Percentiles rank a stretch among this genome's conserved stretches.
Evolutionary conservation across 2,329 filamentous ascomycete genomes (phyloP).

Genomic region (Chrysoporthe puriensis): DNA sequence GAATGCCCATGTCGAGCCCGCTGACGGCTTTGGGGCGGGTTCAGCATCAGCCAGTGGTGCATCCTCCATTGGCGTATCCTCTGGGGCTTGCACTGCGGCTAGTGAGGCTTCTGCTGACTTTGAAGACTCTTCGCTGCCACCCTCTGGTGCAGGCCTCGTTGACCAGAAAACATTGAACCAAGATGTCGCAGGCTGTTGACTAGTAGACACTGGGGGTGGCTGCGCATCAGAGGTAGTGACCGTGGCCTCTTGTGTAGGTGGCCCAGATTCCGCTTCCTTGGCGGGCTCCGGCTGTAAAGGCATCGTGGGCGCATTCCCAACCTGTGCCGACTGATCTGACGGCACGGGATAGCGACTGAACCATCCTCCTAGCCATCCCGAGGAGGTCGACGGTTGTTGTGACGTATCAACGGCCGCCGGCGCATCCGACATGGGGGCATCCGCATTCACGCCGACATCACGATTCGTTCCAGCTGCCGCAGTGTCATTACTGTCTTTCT

Average conservation of each 20-base stretch:
- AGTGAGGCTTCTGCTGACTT: slow-evolving; percentile 25
- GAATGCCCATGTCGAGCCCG: slow-evolving; percentile 77
- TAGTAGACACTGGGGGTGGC: slow-evolving; percentile 27
- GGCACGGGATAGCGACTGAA: slow-evolving; percentile 37
- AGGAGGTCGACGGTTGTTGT: slow-evolving; percentile 39
- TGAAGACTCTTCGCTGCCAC: slow-evolving; percentile 14
- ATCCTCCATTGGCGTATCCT: slow-evolving; percentile 50
- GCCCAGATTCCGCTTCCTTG: slow-evolving; percentile 16
- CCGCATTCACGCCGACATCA: neutral
- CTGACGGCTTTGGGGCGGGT: slow-evolving; percentile 46
- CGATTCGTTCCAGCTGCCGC: slow-evolving; percentile 1
- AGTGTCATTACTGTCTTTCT: neutral
- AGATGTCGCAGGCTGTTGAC: slow-evolving; percentile 14
- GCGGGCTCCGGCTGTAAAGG: slow-evolving; percentile 24
- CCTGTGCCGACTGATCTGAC: slow-evolving; percentile 9
- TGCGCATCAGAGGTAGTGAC: slow-evolving; percentile 8
- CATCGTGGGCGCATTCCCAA: slow-evolving; percentile 31
- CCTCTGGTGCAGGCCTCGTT: slow-evolving; percentile 26
- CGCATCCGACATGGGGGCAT: slow-evolving; percentile 11
- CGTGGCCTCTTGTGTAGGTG: neutral
- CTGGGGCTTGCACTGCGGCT: slow-evolving; percentile 36
- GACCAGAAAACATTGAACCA: slow-evolving; percentile 40
- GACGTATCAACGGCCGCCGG: slow-evolving; percentile 15
- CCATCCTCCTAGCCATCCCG: slow-evolving; percentile 60
- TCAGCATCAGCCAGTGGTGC: slow-evolving; percentile 39